Evolutionary conservation across 2,329 filamentous ascomycete genomes (phyloP), one percentile per base, ranked within the genome.

Genomic region (Colletotrichum chrysophilum): DNA sequence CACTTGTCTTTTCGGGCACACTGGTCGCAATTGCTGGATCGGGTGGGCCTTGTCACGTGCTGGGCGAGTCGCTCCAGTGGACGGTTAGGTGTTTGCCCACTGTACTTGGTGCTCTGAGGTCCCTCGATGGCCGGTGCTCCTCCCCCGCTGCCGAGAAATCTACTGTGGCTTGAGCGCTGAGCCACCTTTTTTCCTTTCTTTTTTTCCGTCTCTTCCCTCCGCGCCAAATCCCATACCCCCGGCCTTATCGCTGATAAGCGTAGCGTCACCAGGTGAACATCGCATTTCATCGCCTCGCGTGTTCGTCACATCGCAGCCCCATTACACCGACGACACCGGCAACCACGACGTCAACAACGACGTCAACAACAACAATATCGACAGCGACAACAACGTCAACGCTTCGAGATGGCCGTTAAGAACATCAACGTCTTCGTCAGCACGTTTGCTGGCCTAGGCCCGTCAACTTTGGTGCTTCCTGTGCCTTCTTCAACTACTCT

Each of bases 371-470:
- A 14, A 34, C 56, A 13, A n/a, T 13, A 21, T 18, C 10, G 10
- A 61, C 6, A 34, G 10, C 28, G 56, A 60, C 26, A 34, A 61
- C 21, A 58, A 28, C 16, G 21, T 28, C 24, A 18, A 58, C 24
- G 16, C 43, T 10, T 52, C 24, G 52, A 24, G 16, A 94, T 94
- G 92, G 86, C 88, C 52, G 80, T 88, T 2, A 84, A 83, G 77
- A 91, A 87, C 52, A 87, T 98, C 82, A 98, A 98, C 85, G 89
- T 98, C 77, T 91, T 98, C 75, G 88, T 99, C 76, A 93, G 95
- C 79, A 95, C 94, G 77, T 96, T 98, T 81, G 90, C 93, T 9
- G 96, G 96, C 77, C 90, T 98, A 21, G 93, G 93, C 62, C 90
- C 96, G 4, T 87, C 94, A n/a, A 97, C 96, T 1, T 88, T 98